Evolutionary conservation across 257 asterid species (phyloP), one percentile per base, ranked within the genome.

Genomic region (Ligustrum vulgare): DNA sequence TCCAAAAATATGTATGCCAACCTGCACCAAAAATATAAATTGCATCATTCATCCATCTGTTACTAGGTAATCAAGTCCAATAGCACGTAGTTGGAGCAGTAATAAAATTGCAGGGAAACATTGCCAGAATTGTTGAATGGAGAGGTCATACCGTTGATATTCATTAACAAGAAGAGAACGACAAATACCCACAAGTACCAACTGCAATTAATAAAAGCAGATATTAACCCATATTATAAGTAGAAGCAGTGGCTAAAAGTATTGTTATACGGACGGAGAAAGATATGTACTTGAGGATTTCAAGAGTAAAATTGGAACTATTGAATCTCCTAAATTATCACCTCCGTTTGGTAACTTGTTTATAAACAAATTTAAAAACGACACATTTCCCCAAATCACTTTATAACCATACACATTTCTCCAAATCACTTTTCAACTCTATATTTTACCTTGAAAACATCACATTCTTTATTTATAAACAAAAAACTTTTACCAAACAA

Each of bases 1-100:
- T 94, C 99, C 98, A 94, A 78, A 94, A 94, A 81, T 94, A 94
- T 37, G 97, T 91, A 81, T 95, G 97, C 98, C 98, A 95, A 78
- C 97, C 99, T 95, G 94, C 86, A 84, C 5, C 28, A 22, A 54
- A 20, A 75, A 73, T 72, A 35, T 4, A 63, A 47, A 73, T 68
- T n/a, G 66, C 15, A 22, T 2, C 2, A 60, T 10, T 72, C 15
- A 41, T 2, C 11, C 5, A 37, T 69, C 22, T 28, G 4, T 9
- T 25, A 64, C 56, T 10, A 45, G 32, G 25, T 58, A 67, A 72
- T 41, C 41, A 68, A 66, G 39, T 47, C 25, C 11, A 68, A 25
- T 35, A 28, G 22, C 16, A 63, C 15, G 54, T 34, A 25, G 9
- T n/a, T n/a, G 8, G 8, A 67, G 51, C 49, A 67, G 33, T 35